phyloP scores from a whole-genome alignment of 495 filamentous ascomycete species.

The Diplogelasinospora grovesii region DNA sequence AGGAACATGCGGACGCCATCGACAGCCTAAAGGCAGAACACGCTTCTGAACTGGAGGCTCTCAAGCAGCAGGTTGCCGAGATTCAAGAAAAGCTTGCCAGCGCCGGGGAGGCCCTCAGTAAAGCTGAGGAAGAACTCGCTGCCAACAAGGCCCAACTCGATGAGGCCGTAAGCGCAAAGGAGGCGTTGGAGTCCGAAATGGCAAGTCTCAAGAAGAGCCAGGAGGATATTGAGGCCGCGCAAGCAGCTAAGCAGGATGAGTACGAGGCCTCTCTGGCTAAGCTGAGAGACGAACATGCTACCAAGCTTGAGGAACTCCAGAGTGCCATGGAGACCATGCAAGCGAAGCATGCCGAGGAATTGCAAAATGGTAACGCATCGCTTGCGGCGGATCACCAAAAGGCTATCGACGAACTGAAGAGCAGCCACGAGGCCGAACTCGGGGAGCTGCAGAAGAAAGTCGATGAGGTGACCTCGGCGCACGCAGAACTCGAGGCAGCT shows the following conservation, averaged over 20 bases:
- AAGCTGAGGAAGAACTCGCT: conserved; percentile 34
- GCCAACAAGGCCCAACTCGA: conserved; percentile 29
- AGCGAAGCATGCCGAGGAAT: conserved; percentile 34
- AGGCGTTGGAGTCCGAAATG: conserved; percentile 34
- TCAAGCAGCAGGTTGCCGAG: conserved; percentile 34
- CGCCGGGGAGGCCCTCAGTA: too few relatives aligned
- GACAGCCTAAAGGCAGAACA: conserved; percentile 41
- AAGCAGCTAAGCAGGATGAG: conserved; percentile 30
- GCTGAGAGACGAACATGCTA: conserved; percentile 33
- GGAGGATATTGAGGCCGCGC: conserved; percentile 55
- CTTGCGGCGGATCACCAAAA: conserved; percentile 28
- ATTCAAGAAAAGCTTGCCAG: conserved; percentile 35
- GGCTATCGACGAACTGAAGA: conserved; percentile 34
- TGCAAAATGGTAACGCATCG: conserved; percentile 28
- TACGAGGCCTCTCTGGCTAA: conserved; percentile 24
- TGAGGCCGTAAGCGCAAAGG: conserved; percentile 30
- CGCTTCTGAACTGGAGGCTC: conserved; percentile 36
- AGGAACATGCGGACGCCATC: conserved; percentile 36
- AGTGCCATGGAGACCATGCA: conserved; percentile 33
- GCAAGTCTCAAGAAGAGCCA: conserved; percentile 50
- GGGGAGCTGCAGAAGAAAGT: conserved; percentile 39
- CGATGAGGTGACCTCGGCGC: conserved; percentile 32
- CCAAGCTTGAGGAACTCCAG: conserved; percentile 36
- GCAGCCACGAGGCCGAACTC: conserved; percentile 30
- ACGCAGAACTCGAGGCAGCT: conserved; percentile 17